Percentiles rank a stretch among this genome's conserved stretches.
Evolutionary conservation across 495 filamentous ascomycete genomes (phyloP).

Genomic region (Tetracladium setigerum): DNA sequence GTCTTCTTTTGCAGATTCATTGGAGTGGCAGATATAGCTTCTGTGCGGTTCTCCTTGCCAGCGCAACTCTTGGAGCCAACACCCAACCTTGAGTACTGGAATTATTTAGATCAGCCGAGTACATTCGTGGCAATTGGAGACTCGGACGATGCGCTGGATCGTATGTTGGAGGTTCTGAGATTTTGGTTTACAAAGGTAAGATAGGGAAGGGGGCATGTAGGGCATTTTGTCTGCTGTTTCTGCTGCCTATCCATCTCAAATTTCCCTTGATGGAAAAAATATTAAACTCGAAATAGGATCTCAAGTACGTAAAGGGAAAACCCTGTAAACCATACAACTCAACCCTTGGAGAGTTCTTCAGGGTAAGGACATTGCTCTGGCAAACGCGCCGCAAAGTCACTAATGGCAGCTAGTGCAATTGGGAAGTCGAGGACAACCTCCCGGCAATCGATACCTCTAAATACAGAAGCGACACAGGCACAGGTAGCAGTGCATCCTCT

Average conservation of each 20-base stretch:
- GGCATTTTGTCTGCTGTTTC: no score
- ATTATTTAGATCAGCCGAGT: slow-evolving; percentile 92
- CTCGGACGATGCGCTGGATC: slow-evolving; percentile 81
- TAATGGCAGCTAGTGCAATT: slow-evolving; percentile 60
- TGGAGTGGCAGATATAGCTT: slow-evolving; percentile 91
- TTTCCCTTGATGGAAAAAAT: no score
- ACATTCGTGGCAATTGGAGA: slow-evolving; percentile 94
- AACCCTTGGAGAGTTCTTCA: slow-evolving; percentile 93
- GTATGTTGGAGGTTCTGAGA: slow-evolving; percentile 85
- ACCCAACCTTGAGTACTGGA: slow-evolving; percentile 98
- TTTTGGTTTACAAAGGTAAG: slow-evolving; percentile 90
- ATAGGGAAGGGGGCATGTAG: no score
- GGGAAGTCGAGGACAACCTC: slow-evolving; percentile 71
- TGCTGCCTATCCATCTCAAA: no score
- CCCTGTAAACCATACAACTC: slow-evolving; percentile 99
- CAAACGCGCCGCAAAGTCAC: neutral
- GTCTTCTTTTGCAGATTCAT: slow-evolving; percentile 18
- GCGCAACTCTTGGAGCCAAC: slow-evolving; percentile 92
- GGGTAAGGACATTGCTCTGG: slow-evolving; percentile 44
- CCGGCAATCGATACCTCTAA: slow-evolving; percentile 36
- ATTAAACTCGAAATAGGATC: slow-evolving; percentile 36
- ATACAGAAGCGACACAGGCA: slow-evolving; percentile 19
- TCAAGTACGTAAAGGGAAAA: slow-evolving; percentile 98
- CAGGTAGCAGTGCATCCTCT: slow-evolving; percentile 40
- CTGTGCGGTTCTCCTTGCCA: slow-evolving; percentile 91